A percentile compares a stretch with the other conserved stretches of the same genome.
phyloP scores from a whole-genome alignment of 495 filamentous ascomycete species.

The Penicillium macrosclerotiorum region DNA sequence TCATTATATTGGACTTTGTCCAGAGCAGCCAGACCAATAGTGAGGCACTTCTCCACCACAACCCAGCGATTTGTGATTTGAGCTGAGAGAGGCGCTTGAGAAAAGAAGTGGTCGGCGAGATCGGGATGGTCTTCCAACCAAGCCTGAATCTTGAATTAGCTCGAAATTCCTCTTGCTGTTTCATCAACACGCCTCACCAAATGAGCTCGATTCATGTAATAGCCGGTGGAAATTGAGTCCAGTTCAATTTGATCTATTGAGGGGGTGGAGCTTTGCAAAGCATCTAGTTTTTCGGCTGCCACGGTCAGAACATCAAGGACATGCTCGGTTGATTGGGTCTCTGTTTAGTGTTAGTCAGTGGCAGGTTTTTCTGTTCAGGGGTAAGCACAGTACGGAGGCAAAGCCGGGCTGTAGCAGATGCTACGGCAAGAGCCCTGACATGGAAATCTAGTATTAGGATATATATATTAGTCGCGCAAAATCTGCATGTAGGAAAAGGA shows the following conservation, averaged over 20 bases:
- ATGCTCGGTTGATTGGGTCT: slow-evolving; percentile 52
- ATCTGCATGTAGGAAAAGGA: too few species aligned
- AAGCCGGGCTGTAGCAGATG: slow-evolving; percentile 56
- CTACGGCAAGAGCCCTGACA: slow-evolving; percentile 61
- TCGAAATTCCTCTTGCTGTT: neutral
- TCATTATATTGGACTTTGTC: slow-evolving; percentile 48
- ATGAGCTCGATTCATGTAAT: slow-evolving; percentile 65
- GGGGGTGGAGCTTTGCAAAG: slow-evolving; percentile 40
- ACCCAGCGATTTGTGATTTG: slow-evolving; percentile 44
- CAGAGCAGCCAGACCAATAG: slow-evolving; percentile 64
- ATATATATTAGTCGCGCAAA: neutral
- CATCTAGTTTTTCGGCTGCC: slow-evolving; percentile 61
- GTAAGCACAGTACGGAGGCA: neutral
- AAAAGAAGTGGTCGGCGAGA: slow-evolving; percentile 75
- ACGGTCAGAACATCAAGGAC: slow-evolving; percentile 59
- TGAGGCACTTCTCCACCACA: slow-evolving; percentile 68
- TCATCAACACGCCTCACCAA: slow-evolving; percentile 47
- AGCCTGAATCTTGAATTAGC: slow-evolving; percentile 44
- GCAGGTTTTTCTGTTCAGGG: neutral
- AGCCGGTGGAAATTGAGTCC: slow-evolving; percentile 43
- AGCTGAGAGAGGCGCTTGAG: slow-evolving; percentile 46
- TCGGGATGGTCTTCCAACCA: slow-evolving; percentile 70
- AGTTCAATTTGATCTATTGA: slow-evolving; percentile 13
- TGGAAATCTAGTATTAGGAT: slow-evolving; percentile 8
- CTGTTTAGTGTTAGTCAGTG: slow-evolving; percentile 29